Evolutionary conservation across 352 stramenopile species (phyloP), one percentile per base, ranked within the genome.

Genomic region (Phytophthora pseudosyringae): DNA sequence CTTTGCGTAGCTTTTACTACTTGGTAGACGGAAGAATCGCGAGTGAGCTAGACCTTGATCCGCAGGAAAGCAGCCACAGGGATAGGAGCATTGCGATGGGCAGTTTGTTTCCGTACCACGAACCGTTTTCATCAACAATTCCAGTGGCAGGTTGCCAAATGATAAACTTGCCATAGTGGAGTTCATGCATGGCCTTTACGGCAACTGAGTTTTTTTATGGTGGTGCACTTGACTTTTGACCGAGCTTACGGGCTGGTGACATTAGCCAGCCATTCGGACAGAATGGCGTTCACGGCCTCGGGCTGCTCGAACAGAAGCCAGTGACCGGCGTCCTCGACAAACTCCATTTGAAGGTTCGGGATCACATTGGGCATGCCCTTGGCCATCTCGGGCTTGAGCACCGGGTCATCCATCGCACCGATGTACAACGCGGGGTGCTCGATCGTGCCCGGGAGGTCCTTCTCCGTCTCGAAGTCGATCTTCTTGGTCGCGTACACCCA

Each of bases 381-480:
- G 1, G 71, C 75, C 62, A 82, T 71, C 35, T 78, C 75, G 1
- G 80, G 75, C 41, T 69, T 78, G n/a, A 86, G 67, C 8, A 85
- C 73, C 0, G 59, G 59, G 47, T 88, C 80, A n/a, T 77, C 46
- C 11, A 45, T 58, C 1, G 71, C 72, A 7, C 56, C 69, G 47
- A 88, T 81, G 64, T 67, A 88, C 13, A 88, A 60, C 18, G 72
- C 76, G 12, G 57, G 65, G 48, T 83, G 79, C 33, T 62, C 51
- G 50, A 88, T 76, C 28, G 66, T 57, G 9, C 35, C 43, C 1
- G 66, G 51, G 13, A 84, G 51, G 13, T 74, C 54, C 26, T 60
- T 66, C 64, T 85, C 73, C 13, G 55, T 73, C 49, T 80, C 67
- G n/a, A 76, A 88, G 49, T 88, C 74, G 33, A 79, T 63, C 39